Base-by-base conservation (phyloP, 1,284 basidiomycete species). In the Sutorius eximius region DNA sequence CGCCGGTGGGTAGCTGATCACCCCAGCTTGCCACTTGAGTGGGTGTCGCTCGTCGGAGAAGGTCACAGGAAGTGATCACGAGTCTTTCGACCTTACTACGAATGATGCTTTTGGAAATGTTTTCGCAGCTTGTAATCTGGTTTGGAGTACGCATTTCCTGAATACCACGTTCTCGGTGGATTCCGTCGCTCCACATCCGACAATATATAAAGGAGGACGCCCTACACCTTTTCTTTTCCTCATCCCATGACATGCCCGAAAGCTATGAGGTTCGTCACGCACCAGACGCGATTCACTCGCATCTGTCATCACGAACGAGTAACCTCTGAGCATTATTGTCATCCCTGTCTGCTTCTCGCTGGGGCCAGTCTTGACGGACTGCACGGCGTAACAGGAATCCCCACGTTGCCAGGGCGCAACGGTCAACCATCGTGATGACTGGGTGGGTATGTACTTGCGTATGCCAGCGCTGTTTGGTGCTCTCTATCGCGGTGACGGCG, bases 241-340 rank as follows among this genome's bases (percentile, higher is more conserved):
- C 51, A 53, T 13, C 48, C 55, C 61, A 64, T 64, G 65, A 70
- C 75, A 76, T 24, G 74, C 71, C 66, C 66, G 62, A 80, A 80
- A 70, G 77, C 76, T 70, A 73, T 78, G 74, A 77, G 58, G 74
- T 77, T 80, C 77, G 75, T 68, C 60, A 67, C 79, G 62, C 57
- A 79, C 77, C 69, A 66, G 68, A 68, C 63, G 41, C 47, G 57
- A n/a, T 33, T 41, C 22, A 38, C 29, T 29, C 52, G 56, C 60
- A 50, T 72, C 68, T 66, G 51, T 61, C 45, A 55, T 78, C 64
- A 69, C 74, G 77, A 80, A 77, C 74, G 75, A 77, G 78, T 18
- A 80, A 79, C 76, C 77, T 82, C 78, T 77, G 80, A 80, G 78
- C 64, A 69, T 79, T 71, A 59, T 55, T 75, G 64, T 76, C 76